phyloP scores from a whole-genome alignment of 1,284 basidiomycete genomes.

The Microbotryomycetes sp. region DNA sequence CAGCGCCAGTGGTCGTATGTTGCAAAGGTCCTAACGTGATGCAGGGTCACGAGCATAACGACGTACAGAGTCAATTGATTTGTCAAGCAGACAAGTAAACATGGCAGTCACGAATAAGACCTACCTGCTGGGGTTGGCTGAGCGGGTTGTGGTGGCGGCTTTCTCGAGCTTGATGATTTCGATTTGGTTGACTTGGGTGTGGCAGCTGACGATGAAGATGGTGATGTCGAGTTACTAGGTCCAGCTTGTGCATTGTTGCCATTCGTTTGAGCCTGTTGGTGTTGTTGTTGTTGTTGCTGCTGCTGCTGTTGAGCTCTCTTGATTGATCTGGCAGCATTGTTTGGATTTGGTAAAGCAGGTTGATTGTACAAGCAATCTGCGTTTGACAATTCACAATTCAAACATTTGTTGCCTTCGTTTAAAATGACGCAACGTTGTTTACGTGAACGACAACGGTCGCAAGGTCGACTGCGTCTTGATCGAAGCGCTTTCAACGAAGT shows the following conservation, averaged over 20 bases:
- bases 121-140: no score
- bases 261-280: background rate
- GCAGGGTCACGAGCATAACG: no score
- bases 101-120: no score
- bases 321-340: background rate
- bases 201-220: no score
- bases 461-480: slow-evolving; percentile 2
- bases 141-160: no score
- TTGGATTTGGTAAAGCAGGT: background rate
- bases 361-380: background rate
- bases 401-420: background rate
- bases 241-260: background rate
- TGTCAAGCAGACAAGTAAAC: no score
- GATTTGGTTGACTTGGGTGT: no score
- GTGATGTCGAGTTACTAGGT: no score
- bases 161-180: no score
- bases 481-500: slow-evolving; percentile 1
- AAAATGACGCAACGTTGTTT: slow-evolving; percentile 7
- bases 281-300: background rate
- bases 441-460: slow-evolving; percentile 5
- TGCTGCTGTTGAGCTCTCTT: background rate
- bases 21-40: no score
- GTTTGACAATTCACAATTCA: background rate
- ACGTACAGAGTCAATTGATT: no score
- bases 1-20: no score